Evolutionary conservation across 1,284 basidiomycete genomes (phyloP), one percentile per base, ranked within the genome.

Genomic region (Cryptococcus sp.): DNA sequence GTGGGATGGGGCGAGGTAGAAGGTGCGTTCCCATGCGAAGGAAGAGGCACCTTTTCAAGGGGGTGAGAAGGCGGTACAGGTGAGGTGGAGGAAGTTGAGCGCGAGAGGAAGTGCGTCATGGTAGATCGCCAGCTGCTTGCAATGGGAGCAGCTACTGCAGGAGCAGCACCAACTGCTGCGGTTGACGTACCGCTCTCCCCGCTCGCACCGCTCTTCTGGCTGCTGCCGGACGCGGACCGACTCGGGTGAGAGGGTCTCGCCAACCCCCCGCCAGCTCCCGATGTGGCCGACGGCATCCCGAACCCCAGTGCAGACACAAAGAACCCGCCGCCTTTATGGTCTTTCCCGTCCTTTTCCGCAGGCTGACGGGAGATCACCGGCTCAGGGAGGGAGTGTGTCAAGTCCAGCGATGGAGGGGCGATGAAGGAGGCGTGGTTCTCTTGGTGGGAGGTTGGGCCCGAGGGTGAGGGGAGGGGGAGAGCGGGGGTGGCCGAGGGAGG

Each of bases 81-180:
- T 20, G 49, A 51, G 28, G 46, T 50, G 49, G 50, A 28, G 1
- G 55, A 58, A 24, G 49, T 46, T 18, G 60, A 55, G 13, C 46
- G 37, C 9, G 51, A 45, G 42, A 56, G 60, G 28, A 71, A 63
- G 40, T 65, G 67, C 16, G 64, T 59, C 65, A 75, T 65, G 28
- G 71, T 70, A 2, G 69, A 64, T 33, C 66, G 57, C 73, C 73
- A 71, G 6, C 68, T 64, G 46, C 40, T 48, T 23, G 48, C 36
- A 35, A 33, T 37, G 8, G 56, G 49, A 28, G 51, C 36, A 40
- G 46, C 28, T 40, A 46, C 51, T 3, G 55, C 38, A 15, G 54
- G 33, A 0, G 40, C 51, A 4, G 28, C 44, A 3, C 52, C 35
- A 13, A 42, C 35, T 21, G 37, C 46, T 46, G 23, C 38, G n/a